A percentile compares a stretch with the other conserved stretches of the same genome.
Evolutionary conservation across 441 rosid species (phyloP).

Genomic region (Flueggea neowawraea): DNA sequence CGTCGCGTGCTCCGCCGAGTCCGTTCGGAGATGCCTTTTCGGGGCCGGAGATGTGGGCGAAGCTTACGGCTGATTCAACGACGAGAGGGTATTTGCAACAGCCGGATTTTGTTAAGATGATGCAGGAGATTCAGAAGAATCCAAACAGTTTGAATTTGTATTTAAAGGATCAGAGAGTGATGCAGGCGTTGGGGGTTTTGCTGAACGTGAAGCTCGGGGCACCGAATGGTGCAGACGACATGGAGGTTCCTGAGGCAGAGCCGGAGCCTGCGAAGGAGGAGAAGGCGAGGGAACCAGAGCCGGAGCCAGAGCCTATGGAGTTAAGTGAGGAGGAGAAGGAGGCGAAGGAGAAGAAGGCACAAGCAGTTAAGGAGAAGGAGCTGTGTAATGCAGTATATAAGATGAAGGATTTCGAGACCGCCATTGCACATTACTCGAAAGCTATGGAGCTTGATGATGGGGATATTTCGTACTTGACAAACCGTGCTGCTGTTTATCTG

Average conservation of each 20-base stretch:
- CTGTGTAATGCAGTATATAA: slow-evolving; percentile 83
- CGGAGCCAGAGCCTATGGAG: slow-evolving; percentile 43
- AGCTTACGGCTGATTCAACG: slow-evolving; percentile 74
- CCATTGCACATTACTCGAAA: slow-evolving; percentile 65
- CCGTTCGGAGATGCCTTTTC: slow-evolving; percentile 71
- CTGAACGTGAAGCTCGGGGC: slow-evolving; percentile 60
- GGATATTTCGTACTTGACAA: slow-evolving; percentile 79
- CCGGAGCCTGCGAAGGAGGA: slow-evolving; percentile 16
- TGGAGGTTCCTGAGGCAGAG: slow-evolving; percentile 51
- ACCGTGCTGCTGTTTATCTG: slow-evolving; percentile 91
- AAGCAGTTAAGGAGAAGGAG: slow-evolving; percentile 73
- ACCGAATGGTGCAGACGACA: slow-evolving; percentile 36
- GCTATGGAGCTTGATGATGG: slow-evolving; percentile 80
- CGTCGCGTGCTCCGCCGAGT: slow-evolving; percentile 35
- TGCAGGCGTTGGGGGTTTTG: slow-evolving; percentile 85
- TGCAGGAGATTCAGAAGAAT: too few species aligned
- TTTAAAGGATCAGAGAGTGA: slow-evolving; percentile 85
- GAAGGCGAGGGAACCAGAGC: slow-evolving; percentile 30
- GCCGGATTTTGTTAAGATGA: slow-evolving; percentile 77
- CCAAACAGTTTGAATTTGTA: slow-evolving; percentile 65
- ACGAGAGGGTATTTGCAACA: slow-evolving; percentile 73
- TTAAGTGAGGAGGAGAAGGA: slow-evolving; percentile 43
- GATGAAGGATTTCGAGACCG: slow-evolving; percentile 86
- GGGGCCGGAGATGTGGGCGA: slow-evolving; percentile 96
- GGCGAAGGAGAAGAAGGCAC: slow-evolving; percentile 42